Conservation (phyloP, 148 eudicot genomes). For the Drosera capensis region DNA sequence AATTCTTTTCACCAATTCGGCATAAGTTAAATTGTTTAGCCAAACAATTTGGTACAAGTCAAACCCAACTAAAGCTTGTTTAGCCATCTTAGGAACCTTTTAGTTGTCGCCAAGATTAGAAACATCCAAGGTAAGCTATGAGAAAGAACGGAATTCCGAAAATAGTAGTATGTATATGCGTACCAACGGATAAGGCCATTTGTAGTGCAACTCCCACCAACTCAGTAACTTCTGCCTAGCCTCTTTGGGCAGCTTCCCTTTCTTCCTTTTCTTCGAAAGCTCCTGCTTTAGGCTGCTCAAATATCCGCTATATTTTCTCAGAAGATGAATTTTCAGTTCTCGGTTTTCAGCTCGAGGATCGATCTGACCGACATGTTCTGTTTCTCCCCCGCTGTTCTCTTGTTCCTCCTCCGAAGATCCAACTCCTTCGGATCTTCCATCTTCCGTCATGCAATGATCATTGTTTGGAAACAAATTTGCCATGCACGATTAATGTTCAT, state of each 20-base stretch:
- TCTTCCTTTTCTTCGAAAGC: conserved; percentile 68
- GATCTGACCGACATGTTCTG: conserved; percentile 42
- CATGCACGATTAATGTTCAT: no score
- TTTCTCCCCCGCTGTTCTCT: conserved; percentile 80
- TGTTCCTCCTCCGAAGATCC: conserved; percentile 90
- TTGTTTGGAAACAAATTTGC: no score
- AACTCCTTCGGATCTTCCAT: conserved; percentile 64
- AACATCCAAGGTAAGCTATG: neutral
- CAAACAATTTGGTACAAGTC: no score
- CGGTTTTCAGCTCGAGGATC: conserved; percentile 92
- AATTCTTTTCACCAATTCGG: no score
- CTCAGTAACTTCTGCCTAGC: conserved; percentile 54
- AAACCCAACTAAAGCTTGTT: no score
- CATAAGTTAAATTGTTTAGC: no score
- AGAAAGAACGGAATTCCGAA: neutral
- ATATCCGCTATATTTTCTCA: conserved; percentile 85
- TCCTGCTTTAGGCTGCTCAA: conserved; percentile 89
- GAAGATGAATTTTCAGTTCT: conserved; percentile 72
- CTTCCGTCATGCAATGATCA: conserved; percentile 9
- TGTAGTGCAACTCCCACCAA: conserved; percentile 75
- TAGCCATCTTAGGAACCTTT: no score
- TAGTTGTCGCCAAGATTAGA: neutral
- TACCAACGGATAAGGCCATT: conserved; percentile 77
- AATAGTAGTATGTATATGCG: neutral
- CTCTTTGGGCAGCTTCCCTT: conserved; percentile 61